Conservation (phyloP, 2,329 filamentous ascomycete genomes). For the Gyromitra esculenta region DNA sequence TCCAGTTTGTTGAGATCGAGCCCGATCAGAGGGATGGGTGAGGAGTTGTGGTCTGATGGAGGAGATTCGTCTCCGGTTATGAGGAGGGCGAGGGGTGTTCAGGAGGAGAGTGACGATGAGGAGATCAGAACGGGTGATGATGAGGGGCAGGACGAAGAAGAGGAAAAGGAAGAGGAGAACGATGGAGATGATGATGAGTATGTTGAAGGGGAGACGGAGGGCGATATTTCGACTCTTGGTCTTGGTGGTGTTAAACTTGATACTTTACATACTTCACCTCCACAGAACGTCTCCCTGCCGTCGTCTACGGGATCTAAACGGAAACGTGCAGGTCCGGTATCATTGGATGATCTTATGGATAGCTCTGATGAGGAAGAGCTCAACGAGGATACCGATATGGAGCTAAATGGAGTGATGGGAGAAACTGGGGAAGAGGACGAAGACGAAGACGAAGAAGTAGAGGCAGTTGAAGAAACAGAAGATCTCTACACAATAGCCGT, state of each 20-base stretch:
- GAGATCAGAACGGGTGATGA: neutral
- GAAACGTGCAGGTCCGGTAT: neutral
- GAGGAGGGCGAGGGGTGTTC: slow-evolving; percentile 2
- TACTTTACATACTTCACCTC: neutral
- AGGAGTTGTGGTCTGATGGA: slow-evolving; percentile 6
- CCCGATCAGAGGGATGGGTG: neutral
- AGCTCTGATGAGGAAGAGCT: neutral
- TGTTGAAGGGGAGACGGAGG: neutral
- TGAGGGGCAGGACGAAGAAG: neutral
- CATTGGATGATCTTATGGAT: slow-evolving; percentile 3
- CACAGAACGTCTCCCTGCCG: neutral
- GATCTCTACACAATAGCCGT: slow-evolving; percentile 6
- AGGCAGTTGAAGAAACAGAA: neutral
- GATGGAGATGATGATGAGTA: neutral
- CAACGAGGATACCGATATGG: neutral
- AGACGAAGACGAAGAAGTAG: neutral
- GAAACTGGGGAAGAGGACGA: neutral
- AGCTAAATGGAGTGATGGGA: neutral
- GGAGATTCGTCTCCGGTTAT: slow-evolving; percentile 30
- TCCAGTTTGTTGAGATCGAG: slow-evolving; percentile 9
- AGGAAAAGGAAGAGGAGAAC: neutral
- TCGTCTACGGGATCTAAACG: slow-evolving; percentile 11
- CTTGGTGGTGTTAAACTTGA: neutral
- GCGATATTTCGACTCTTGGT: slow-evolving; percentile 8
- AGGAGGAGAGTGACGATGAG: neutral